A percentile compares a stretch with the other conserved stretches of the same genome.
Evolutionary conservation across 805 yeast species (phyloP).

Genomic region (Candida tibetensis): DNA sequence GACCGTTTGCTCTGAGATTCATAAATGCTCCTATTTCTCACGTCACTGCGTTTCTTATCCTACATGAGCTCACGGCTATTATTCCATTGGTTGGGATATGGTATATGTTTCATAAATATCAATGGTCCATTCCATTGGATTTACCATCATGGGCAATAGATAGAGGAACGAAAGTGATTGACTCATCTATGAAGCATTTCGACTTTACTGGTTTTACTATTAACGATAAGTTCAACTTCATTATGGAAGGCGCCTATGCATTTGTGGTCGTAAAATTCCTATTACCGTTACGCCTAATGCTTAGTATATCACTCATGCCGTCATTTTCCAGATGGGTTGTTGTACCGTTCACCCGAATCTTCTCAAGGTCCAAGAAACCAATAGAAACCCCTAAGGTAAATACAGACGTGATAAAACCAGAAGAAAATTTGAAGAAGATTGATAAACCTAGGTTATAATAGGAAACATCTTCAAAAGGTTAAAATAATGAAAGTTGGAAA

Average conservation of each 20-base stretch:
- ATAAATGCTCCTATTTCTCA: constrained; percentile 58
- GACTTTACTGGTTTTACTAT: constrained; percentile 35
- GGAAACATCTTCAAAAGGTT: background rate
- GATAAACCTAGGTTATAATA: constrained; percentile 35
- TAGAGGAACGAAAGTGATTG: constrained; percentile 57
- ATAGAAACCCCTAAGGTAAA: constrained; percentile 6
- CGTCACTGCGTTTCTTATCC: constrained; percentile 58
- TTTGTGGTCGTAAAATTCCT: constrained; percentile 64
- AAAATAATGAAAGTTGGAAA: background rate
- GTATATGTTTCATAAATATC: constrained; percentile 58
- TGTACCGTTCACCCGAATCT: constrained; percentile 41
- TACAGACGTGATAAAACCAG: background rate
- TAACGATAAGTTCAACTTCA: constrained; percentile 50
- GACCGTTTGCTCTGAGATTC: constrained; percentile 49
- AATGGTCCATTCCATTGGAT: constrained; percentile 51
- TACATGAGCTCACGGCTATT: constrained; percentile 76
- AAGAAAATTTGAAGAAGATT: constrained; percentile 22
- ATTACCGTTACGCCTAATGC: constrained; percentile 51
- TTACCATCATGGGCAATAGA: constrained; percentile 60
- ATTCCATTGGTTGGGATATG: constrained; percentile 67
- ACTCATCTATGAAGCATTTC: constrained; percentile 44
- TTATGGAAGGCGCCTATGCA: constrained; percentile 74
- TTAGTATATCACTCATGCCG: constrained; percentile 55
- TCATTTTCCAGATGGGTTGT: constrained; percentile 52
- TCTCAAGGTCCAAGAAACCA: constrained; percentile 8